Base-by-base conservation (phyloP, 345 rosid genomes). In the Garcia nutans region DNA sequence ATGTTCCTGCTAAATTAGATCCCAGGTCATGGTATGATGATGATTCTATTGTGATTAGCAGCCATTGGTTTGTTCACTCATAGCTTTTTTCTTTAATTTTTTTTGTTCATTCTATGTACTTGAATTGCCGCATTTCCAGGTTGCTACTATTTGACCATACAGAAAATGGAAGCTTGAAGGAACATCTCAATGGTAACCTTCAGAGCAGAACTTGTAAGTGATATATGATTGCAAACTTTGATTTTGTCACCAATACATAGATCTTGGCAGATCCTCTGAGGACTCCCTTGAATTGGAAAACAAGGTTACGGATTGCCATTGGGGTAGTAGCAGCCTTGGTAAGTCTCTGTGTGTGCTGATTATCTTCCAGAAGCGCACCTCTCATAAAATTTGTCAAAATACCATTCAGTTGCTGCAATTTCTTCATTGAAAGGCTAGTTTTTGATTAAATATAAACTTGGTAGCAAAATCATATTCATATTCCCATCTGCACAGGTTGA, bases 241-340 rank as follows among this genome's bases (percentile, higher is more conserved):
- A 5, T 73, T 54, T 68, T 41, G 44, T 74, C 1, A 23, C 37
- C 44, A 75, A 8, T 24, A 13, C 19, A 74, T 78, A 28, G 68
- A 72, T 76, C 76, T 77, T 85, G 55, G 63, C 89, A 96, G 99
- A 96, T 90, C 99, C 98, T 73, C 89, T 93, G 4, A 93, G 77
- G 84, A 96, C 97, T 77, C 98, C 98, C 60, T 82, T 96, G 86
- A 86, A 91, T 79, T 96, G 99, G 99, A 88, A 83, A 78, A 84
- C 91, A 37, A 93, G 99, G 75, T 81, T 89, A 73, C 87, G 85
- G 47, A 89, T 93, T 84, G 96, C 96, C 28, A 81, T 81, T 44
- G 97, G 98, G 23, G 96, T 96, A n/a, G 90, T 93, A 63, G 98
- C 99, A 71, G 98, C 99, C 81, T 59, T 96, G 87, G 99, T 93